phyloP scores from a whole-genome alignment of 495 filamentous ascomycete species.

The Penicillium fimorum region DNA sequence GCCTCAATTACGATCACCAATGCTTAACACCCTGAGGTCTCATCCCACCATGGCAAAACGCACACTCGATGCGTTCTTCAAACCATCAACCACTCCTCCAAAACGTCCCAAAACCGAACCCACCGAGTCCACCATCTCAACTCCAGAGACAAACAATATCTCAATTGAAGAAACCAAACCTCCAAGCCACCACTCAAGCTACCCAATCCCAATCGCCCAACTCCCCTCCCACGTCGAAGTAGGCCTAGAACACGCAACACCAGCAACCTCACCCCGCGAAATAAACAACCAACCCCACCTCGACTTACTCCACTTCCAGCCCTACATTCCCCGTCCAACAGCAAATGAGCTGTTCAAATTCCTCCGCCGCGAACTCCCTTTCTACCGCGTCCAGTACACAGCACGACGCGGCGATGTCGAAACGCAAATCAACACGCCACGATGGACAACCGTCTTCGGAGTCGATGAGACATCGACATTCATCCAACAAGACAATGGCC shows the following conservation, averaged over 20 bases:
- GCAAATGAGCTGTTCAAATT: constrained; percentile 62
- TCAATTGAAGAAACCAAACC: constrained; percentile 1
- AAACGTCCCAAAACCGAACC: constrained; percentile 21
- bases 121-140: neutral
- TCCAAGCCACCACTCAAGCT: constrained; percentile 48
- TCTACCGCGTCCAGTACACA: constrained; percentile 69
- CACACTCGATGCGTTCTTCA: constrained; percentile 32
- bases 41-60: constrained; percentile 24
- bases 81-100: constrained; percentile 4
- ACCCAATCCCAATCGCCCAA: constrained; percentile 61
- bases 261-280: constrained; percentile 13
- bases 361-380: constrained; percentile 60
- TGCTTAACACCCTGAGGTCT: neutral
- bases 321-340: constrained; percentile 54
- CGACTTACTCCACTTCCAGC: constrained; percentile 66
- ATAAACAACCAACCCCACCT: constrained; percentile 64
- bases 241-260: constrained; percentile 30
- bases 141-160: constrained; percentile 5
- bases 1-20: neutral
- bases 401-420: constrained; percentile 58
- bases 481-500: constrained; percentile 11
- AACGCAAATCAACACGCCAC: constrained; percentile 64
- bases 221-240: constrained; percentile 48
- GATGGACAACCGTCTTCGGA: constrained; percentile 71
- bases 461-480: constrained; percentile 59